Evolutionary conservation across 2,329 filamentous ascomycete genomes (phyloP), one percentile per base, ranked within the genome.

Genomic region (Chaetothyriales sp.): DNA sequence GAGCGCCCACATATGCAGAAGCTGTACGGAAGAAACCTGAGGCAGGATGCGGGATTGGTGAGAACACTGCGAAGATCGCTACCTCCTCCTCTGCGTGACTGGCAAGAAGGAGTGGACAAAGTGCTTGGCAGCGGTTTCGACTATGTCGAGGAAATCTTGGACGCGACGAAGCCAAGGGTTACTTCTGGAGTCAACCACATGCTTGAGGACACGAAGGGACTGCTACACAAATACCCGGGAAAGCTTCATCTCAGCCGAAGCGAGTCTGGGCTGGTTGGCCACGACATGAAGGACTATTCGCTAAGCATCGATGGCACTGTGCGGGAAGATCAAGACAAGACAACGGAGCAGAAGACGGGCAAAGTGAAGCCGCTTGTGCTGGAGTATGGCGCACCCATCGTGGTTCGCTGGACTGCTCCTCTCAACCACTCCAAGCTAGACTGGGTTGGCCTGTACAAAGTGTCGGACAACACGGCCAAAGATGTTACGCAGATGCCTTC

Each of bases 1-100:
- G 92, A 98, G 69, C 83, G 89, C 54, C 92, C 90, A 13, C 92
- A 98, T 67, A 97, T 98, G 89, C 86, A 95, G 67, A 97, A 95
- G 74, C 78, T 97, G 18, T 98, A 98, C 63, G 90, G 92, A 44
- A 77, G 82, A 61, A 83, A 82, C 60, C 73, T 98, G 46, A 83
- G 92, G 54, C 75, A 84, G 58, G 88, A 95, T 66, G 92, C 92
- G 9, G 92, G 92, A 48, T 76, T 98, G 43, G 90, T 89, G 54
- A 94, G 89, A 70, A 95, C 87, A 62, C 78, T 98, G 65, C 87
- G 88, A 67, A 82, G 85, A 57, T 88, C 89, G 9, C 73, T 98
- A 20, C 92, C 92, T 2, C 80, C 83, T 2, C 86, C 88, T 2
- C 78, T 98, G 43, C 82, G 86, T 62, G 83, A 85, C 58, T 86